Evolutionary conservation across 306 rosid species (phyloP).

Genomic region (apple (Malus domestica)): DNA sequence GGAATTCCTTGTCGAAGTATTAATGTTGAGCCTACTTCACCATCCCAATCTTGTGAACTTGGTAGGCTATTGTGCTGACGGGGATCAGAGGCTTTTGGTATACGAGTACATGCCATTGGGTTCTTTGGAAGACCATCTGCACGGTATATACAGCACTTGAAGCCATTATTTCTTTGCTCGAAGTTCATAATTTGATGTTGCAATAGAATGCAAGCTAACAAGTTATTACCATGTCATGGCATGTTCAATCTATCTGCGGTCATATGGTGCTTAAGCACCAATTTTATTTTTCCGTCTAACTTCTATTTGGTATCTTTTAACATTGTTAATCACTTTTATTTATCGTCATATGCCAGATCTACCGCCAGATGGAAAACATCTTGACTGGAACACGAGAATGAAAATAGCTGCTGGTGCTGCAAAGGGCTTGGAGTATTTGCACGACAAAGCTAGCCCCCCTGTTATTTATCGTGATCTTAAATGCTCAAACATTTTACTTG

Average conservation of each 20-base stretch:
- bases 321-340: neutral
- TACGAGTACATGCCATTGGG: slow-evolving; percentile 54
- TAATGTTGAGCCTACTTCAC: slow-evolving; percentile 53
- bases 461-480: slow-evolving; percentile 54
- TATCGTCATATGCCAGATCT: slow-evolving; percentile 29
- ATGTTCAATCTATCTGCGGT: neutral
- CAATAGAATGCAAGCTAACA: neutral
- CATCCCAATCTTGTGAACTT: slow-evolving; percentile 53
- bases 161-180: neutral
- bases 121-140: slow-evolving; percentile 49
- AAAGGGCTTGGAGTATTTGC: slow-evolving; percentile 54
- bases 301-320: neutral
- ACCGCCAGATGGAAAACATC: slow-evolving; percentile 40
- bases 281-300: neutral
- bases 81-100: slow-evolving; percentile 55
- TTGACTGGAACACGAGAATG: slow-evolving; percentile 53
- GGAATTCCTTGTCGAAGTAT: slow-evolving; percentile 52
- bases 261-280: neutral
- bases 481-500: slow-evolving; percentile 50
- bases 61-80: slow-evolving; percentile 57
- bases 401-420: slow-evolving; percentile 55
- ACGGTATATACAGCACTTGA: slow-evolving; percentile 27
- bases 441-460: slow-evolving; percentile 51
- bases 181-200: neutral
- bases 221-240: neutral